A percentile compares a stretch with the other conserved stretches of the same genome.
Evolutionary conservation across 352 stramenopile species (phyloP).

Genomic region (Globisporangium cylindrosporum): DNA sequence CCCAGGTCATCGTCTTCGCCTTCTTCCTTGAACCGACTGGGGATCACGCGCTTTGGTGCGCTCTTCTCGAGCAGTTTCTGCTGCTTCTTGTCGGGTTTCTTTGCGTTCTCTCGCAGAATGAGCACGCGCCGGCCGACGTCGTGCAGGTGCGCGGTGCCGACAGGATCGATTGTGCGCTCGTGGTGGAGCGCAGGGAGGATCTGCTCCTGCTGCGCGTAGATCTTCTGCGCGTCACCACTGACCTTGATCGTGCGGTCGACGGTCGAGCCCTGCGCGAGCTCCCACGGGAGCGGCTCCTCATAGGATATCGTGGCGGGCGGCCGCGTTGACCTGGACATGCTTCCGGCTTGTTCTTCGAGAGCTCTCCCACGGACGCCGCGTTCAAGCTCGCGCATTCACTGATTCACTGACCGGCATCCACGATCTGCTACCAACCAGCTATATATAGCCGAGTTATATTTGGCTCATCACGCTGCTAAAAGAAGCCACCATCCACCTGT

Average conservation of each 20-base stretch:
- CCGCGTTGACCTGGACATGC: background rate
- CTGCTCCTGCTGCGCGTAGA: slow-evolving; percentile 54
- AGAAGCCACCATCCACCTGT: background rate
- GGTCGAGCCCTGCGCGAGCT: slow-evolving; percentile 41
- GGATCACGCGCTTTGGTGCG: slow-evolving; percentile 45
- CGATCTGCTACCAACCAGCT: background rate
- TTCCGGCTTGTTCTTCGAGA: background rate
- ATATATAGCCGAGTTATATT: background rate
- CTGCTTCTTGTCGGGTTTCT: slow-evolving; percentile 28
- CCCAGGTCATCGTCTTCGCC: slow-evolving; percentile 21
- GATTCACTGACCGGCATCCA: background rate
- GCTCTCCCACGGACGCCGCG: background rate
- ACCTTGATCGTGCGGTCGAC: slow-evolving; percentile 52
- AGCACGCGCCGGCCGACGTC: slow-evolving; percentile 56
- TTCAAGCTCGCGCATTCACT: background rate
- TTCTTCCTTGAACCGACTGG: slow-evolving; percentile 47
- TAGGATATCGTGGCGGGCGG: slow-evolving; percentile 25
- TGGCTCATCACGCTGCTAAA: background rate
- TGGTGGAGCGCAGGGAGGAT: slow-evolving; percentile 54
- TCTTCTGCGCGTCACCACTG: slow-evolving; percentile 45
- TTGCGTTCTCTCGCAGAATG: slow-evolving; percentile 49
- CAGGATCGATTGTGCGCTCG: slow-evolving; percentile 38
- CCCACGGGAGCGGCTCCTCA: slow-evolving; percentile 51
- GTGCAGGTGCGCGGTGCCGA: slow-evolving; percentile 42
- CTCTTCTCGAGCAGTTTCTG: slow-evolving; percentile 23